Evolutionary conservation across 495 filamentous ascomycete genomes (phyloP), one percentile per base, ranked within the genome.

Genomic region (Terfezia boudieri): DNA sequence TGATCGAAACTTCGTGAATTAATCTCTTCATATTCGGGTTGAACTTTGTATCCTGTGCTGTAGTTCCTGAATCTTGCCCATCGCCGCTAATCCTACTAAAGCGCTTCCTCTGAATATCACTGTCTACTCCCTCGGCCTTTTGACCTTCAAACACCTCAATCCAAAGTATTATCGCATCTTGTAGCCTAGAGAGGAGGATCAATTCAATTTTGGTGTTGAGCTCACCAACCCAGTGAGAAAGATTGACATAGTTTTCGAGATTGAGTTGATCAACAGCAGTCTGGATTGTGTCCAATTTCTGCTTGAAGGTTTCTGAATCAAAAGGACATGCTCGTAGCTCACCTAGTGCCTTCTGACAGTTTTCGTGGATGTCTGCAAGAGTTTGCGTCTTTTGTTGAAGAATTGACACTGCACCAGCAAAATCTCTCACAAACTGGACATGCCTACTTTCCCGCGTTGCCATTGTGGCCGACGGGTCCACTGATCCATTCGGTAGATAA

Each of bases 391-490:
- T 99, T 6, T 69, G 73, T 63, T 96, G 92, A 7, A 99, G 75
- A 36, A 86, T 70, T 1, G 86, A 86, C 23, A 92, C 84, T 1
- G 85, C 78, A 1, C 74, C 72, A 38, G 84, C 86, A 63, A 99
- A 95, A 59, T 95, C 86, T 32, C 86, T 80, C 43, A 96, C 85
- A 67, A 94, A 96, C 63, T 94, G 82, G 52, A 94, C 85, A 68
- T 98, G 90, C 66, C 85, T 86, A 68, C 85, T 94, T 65, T 94
- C 86, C 37, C 76, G 75, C 20, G 50, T 78, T 70, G 56, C 76
- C 73, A 57, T 70, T 61, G 58, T 74, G 66, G 62, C 59, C 1
- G 73, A 60, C 55, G 76, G 71, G 49, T 83, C 81, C 51, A 82
- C 70, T 23, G 74, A 66, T 37, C 78, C 79, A 55, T 73, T 76